These are phyloP conservation scores for Colletotrichum sansevieriae DNA, from an alignment of 2,329 filamentous ascomycete species.

Conservation along the genomic window DNA sequence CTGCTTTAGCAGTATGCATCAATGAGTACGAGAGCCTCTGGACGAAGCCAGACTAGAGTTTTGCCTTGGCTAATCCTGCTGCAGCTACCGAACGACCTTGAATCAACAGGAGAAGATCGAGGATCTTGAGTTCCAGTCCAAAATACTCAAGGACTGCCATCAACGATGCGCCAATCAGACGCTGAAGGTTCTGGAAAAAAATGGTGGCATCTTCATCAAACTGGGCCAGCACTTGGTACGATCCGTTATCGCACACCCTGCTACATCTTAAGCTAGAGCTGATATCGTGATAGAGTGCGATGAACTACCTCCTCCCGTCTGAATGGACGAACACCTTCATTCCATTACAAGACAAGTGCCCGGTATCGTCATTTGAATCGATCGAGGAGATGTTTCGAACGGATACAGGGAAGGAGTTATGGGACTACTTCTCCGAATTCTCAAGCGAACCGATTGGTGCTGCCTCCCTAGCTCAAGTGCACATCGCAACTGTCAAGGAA, in stretches of 20 bases:
- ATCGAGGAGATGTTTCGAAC: constrained; percentile 87
- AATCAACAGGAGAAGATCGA: constrained; percentile 74
- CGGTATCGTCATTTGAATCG: constrained; percentile 88
- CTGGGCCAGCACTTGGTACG: constrained; percentile 89
- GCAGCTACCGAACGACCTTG: constrained; percentile 88
- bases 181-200: constrained; percentile 88
- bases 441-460: constrained; percentile 86
- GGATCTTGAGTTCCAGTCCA: constrained; percentile 74
- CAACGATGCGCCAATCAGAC: constrained; percentile 93
- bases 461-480: constrained; percentile 94
- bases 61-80: background rate
- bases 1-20: constrained; percentile 83
- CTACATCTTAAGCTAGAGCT: constrained; percentile 29
- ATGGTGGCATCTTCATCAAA: constrained; percentile 99
- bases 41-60: background rate
- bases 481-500: constrained; percentile 85
- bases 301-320: constrained; percentile 91
- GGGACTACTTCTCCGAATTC: constrained; percentile 90
- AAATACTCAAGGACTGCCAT: constrained; percentile 85
- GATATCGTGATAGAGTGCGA: constrained; percentile 74
- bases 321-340: constrained; percentile 98
- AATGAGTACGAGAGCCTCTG: constrained; percentile 75
- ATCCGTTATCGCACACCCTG: background rate
- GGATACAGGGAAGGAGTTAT: constrained; percentile 84
- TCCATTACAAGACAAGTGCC: constrained; percentile 94